Conservation (phyloP, 23 red algal genomes). For the Gracilaria domingensis region DNA sequence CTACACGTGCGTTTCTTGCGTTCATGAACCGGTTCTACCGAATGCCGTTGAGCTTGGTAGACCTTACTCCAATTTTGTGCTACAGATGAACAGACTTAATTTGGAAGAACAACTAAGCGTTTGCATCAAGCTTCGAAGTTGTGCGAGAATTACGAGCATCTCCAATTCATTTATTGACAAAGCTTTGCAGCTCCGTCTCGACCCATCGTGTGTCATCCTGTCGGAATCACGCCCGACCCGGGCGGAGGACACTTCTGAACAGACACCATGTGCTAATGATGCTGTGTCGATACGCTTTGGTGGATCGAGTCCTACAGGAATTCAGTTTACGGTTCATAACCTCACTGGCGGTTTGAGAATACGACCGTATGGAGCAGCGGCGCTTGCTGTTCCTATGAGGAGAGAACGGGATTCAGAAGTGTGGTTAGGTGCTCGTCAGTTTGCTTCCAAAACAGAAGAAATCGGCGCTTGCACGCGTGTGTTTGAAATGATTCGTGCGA, state of each 20-base stretch:
- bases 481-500: constrained; percentile 42
- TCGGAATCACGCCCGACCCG: constrained; percentile 13
- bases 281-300: constrained; percentile 41
- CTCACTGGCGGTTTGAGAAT: constrained; percentile 67
- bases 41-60: constrained; percentile 48
- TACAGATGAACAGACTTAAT: constrained; percentile 45
- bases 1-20: constrained; percentile 31
- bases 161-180: constrained; percentile 26
- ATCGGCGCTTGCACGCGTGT: constrained; percentile 32
- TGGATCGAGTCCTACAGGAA: constrained; percentile 41
- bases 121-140: constrained; percentile 41
- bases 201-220: constrained; percentile 32
- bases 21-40: constrained; percentile 45
- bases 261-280: background rate
- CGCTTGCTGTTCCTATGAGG: constrained; percentile 32
- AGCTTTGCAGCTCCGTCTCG: constrained; percentile 18
- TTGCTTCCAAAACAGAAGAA: constrained; percentile 51
- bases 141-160: constrained; percentile 25
- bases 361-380: constrained; percentile 66
- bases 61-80: constrained; percentile 33
- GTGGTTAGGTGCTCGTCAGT: constrained; percentile 64
- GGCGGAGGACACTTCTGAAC: constrained; percentile 3
- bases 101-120: constrained; percentile 40
- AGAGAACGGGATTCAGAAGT: constrained; percentile 34
- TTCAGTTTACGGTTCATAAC: constrained; percentile 31